phyloP scores from a whole-genome alignment of 768 basidiomycete genomes.

The Boletus subcaerulescens region DNA sequence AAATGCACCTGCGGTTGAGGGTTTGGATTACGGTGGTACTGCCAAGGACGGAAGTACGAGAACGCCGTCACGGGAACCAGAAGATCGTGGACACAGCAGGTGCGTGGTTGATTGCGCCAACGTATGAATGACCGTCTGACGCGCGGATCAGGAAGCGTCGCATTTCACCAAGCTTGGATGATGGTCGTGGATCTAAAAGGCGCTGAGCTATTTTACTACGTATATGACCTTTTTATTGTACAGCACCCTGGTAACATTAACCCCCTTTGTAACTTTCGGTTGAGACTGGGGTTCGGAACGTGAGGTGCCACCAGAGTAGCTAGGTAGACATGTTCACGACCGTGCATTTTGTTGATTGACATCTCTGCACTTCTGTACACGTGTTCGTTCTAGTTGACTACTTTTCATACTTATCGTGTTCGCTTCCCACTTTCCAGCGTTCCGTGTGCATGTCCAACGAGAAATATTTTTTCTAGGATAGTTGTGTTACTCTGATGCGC shows the following conservation, averaged over 20 bases:
- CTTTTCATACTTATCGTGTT: too few relatives aligned
- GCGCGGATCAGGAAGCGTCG: conserved; percentile 57
- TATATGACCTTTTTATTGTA: conserved; percentile 30
- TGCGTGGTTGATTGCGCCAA: conserved; percentile 25
- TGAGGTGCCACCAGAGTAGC: not conserved
- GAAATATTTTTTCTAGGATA: too few relatives aligned
- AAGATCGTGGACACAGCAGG: conserved; percentile 63
- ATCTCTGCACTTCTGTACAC: too few relatives aligned
- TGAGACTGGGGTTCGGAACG: not conserved
- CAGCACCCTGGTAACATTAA: conserved; percentile 14
- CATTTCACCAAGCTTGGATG: conserved; percentile 69
- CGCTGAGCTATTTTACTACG: conserved; percentile 45
- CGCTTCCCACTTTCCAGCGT: too few relatives aligned
- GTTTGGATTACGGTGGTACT: conserved; percentile 80
- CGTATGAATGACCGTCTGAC: conserved; percentile 1
- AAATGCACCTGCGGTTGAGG: conserved; percentile 82
- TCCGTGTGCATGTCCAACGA: too few relatives aligned
- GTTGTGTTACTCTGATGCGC: too few relatives aligned
- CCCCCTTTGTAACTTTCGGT: conserved; percentile 4
- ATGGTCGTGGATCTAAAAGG: conserved; percentile 65
- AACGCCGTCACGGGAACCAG: conserved; percentile 64
- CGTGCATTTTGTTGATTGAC: too few relatives aligned
- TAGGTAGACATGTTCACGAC: too few relatives aligned
- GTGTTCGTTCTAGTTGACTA: too few relatives aligned
- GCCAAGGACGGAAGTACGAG: conserved; percentile 41